Evolutionary conservation across 495 filamentous ascomycete genomes (phyloP).

Genomic region (Clavariopsis aquatica): DNA sequence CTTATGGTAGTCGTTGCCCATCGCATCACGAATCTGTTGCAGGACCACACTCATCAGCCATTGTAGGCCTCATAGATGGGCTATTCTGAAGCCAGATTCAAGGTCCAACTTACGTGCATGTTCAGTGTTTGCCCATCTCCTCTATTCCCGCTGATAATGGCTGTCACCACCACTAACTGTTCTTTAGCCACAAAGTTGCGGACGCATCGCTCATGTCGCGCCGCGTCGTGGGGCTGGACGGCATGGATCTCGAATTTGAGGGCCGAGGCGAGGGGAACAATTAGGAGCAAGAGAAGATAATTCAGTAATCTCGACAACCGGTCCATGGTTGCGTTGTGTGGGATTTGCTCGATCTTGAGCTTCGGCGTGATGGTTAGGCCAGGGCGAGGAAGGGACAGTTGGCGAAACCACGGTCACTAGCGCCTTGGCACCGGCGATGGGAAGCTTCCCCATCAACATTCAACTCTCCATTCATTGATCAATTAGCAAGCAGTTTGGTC

Average conservation of each 20-base stretch:
- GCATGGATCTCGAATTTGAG: slow-evolving; percentile 93
- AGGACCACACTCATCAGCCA: slow-evolving; percentile 10
- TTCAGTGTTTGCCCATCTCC: slow-evolving; percentile 93
- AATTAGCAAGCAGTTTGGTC: too few relatives aligned
- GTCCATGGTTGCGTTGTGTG: slow-evolving; percentile 31
- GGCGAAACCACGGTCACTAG: neutral
- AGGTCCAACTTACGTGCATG: slow-evolving; percentile 75
- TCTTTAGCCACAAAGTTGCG: slow-evolving; percentile 93
- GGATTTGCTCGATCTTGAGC: slow-evolving; percentile 5
- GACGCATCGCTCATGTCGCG: slow-evolving; percentile 80
- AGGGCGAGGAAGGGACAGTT: slow-evolving; percentile 11
- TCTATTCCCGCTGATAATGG: slow-evolving; percentile 77
- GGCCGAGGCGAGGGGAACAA: slow-evolving; percentile 63
- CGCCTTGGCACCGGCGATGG: neutral
- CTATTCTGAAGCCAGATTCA: neutral
- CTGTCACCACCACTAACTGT: slow-evolving; percentile 97
- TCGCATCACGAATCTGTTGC: slow-evolving; percentile 84
- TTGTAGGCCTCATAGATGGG: neutral
- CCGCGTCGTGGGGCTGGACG: slow-evolving; percentile 56
- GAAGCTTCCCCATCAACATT: too few relatives aligned
- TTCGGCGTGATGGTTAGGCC: slow-evolving; percentile 14
- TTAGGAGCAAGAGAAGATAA: slow-evolving; percentile 32
- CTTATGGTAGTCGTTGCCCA: slow-evolving; percentile 91
- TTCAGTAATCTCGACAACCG: slow-evolving; percentile 23
- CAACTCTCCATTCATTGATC: too few relatives aligned